Evolutionary conservation across 306 rosid species (phyloP), one percentile per base, ranked within the genome.

Genomic region (Cucurbita moschata): DNA sequence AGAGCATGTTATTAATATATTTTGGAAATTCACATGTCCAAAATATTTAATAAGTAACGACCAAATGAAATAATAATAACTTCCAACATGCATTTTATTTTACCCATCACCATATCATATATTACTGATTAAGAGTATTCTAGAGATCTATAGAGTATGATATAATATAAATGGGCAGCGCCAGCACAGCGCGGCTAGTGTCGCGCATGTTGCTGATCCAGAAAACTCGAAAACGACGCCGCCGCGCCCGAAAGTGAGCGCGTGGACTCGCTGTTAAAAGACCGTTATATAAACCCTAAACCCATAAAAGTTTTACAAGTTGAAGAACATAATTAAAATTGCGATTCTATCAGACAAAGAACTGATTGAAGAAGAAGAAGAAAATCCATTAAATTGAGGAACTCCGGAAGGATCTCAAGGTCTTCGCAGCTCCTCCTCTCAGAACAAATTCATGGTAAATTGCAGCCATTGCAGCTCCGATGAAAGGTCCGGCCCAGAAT

Each of bases 381-480:
- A 64, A 64, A 35, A 15, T 61, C 46, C 18, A 61, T 37, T 37
- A 60, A 60, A 35, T 14, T 13, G 66, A 77, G 75, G 59, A 58
- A 44, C 42, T 57, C n/a, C 39, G 21, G 69, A 73, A 73, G 53
- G 77, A 73, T 21, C 42, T 58, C 2, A 73, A 18, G 50, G 54
- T 58, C 18, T 73, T 73, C 13, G 62, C 77, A 5, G 77, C 77
- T 26, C 77, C 77, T 57, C 65, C 77, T 73, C 77, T 73, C 23
- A 73, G 8, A 18, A 73, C 15, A 14, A 37, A 57, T 82, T 79
- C 83, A 73, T 86, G 87, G 79, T 86, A 86, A 40, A 83, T 56
- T 13, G 89, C 89, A 38, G 89, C 89, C 21, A 86, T 84, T 47
- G 87, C 87, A 69, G 89, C 87, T 77, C 87, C 89, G 6, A 81